Conservation (phyloP, 768 basidiomycete genomes). For the Leucogyrophana mollusca region DNA sequence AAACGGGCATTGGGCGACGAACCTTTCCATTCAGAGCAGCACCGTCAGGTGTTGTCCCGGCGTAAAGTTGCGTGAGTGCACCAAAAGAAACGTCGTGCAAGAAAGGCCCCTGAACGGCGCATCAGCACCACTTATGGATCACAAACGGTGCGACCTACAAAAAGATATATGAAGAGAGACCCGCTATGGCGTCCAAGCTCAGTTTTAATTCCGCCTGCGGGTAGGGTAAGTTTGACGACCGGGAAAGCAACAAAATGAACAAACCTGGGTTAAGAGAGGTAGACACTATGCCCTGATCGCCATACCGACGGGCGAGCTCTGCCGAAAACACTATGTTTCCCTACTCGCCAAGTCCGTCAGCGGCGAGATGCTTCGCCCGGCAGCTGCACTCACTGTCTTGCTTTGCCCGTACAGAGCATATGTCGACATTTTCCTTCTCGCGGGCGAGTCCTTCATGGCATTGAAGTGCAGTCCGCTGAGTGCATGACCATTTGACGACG, state of each 20-base stretch:
- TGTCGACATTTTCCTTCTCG: conserved; percentile 16
- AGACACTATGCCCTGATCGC: conserved; percentile 43
- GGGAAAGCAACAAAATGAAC: neutral
- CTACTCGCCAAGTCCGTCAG: neutral
- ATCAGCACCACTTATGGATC: no score
- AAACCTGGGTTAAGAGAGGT: conserved; percentile 40
- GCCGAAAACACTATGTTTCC: conserved; percentile 40
- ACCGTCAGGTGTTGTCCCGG: conserved; percentile 35
- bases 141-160: no score
- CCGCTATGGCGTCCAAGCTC: neutral
- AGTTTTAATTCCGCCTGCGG: neutral
- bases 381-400: conserved; percentile 15
- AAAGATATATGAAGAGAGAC: no score
- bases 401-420: conserved; percentile 17
- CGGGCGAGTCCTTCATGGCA: conserved; percentile 19
- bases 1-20: neutral
- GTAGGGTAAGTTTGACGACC: neutral
- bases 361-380: conserved; percentile 27
- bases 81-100: conserved; percentile 26
- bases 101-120: conserved; percentile 11
- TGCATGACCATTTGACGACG: conserved; percentile 17
- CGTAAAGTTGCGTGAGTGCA: conserved; percentile 41
- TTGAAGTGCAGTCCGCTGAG: conserved; percentile 23
- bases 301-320: conserved; percentile 46
- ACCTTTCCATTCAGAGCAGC: conserved; percentile 33